Evolutionary conservation across 768 basidiomycete genomes (phyloP), one percentile per base, ranked within the genome.

Genomic region (Boletus rubroflammeus): DNA sequence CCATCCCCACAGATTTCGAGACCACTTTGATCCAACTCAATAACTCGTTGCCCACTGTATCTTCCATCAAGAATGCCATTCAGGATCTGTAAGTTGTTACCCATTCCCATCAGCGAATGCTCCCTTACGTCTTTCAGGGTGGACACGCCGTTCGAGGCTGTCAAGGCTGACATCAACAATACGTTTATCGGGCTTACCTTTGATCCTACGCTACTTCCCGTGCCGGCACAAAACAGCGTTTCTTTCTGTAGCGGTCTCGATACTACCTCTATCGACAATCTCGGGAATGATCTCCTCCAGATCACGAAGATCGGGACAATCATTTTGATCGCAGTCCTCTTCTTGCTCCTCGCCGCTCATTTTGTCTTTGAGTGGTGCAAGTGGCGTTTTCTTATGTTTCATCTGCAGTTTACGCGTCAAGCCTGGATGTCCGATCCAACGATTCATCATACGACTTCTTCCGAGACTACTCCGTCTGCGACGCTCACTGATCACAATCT

Each of bases 121-220:
- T 34, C 21, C 50, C 51, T 51, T 52, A 43, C 5, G 29, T 23
- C 9, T 55, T 10, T 5, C 48, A 93, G 88, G 51, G 81, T 97
- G 59, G 83, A 89, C 65, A 86, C 81, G 0, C 96, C 96, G 0
- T 97, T 98, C 65, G 90, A 97, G 64, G 75, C 82, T 3, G 70
- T 98, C 49, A 97, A 94, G 70, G 76, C 82, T 56, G 90, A 95
- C 47, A 93, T 98, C 70, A 96, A 96, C 66, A 78, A 85, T 53
- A 94, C 93, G 0, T 88, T 97, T 58, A 64, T 78, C 29, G 79
- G 80, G n/a, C 76, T 95, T 38, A 74, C 76, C 34, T 88, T 94
- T 71, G 79, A 90, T 62, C 76, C 86, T 8, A 81, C 84, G 9
- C 69, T 82, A 10, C 79, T 97, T 23, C 90, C 94, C 11, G 78